Conservation (phyloP, 2,329 filamentous ascomycete genomes). For the Colletotrichum gigasporum region DNA sequence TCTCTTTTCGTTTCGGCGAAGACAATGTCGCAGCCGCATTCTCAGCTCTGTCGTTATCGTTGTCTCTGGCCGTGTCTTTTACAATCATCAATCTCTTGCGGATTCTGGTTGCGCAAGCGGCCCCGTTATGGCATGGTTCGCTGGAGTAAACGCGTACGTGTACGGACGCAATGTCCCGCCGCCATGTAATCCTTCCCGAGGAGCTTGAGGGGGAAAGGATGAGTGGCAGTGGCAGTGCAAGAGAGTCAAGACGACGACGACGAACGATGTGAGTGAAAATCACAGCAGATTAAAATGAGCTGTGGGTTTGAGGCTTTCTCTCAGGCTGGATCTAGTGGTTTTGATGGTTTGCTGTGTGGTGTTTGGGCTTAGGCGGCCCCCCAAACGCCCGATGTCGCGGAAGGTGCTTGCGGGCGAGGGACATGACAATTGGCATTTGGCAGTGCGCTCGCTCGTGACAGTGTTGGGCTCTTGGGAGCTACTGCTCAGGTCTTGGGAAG, state of each 20-base stretch:
- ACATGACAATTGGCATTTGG: background rate
- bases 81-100: too few relatives aligned
- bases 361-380: constrained; percentile 1
- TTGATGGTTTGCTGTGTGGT: background rate
- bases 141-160: constrained; percentile 20
- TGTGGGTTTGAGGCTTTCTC: background rate
- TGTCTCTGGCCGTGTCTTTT: too few relatives aligned
- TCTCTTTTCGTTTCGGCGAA: background rate
- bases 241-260: constrained; percentile 5
- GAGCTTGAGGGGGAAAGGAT: background rate
- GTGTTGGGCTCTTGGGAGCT: background rate
- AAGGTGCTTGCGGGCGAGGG: constrained; percentile 8
- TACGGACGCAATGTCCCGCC: constrained; percentile 1
- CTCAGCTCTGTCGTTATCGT: background rate
- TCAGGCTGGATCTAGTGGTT: background rate
- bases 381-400: constrained; percentile 24
- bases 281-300: constrained; percentile 7
- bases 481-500: background rate
- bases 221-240: constrained; percentile 25
- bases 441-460: background rate
- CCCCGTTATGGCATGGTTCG: constrained; percentile 6
- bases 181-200: constrained; percentile 4
- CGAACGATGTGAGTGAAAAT: background rate
- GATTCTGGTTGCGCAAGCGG: background rate
- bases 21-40: background rate